Base-by-base conservation (phyloP, 2,329 filamentous ascomycete species). In the Magnaporthiopsis rhizophila region DNA sequence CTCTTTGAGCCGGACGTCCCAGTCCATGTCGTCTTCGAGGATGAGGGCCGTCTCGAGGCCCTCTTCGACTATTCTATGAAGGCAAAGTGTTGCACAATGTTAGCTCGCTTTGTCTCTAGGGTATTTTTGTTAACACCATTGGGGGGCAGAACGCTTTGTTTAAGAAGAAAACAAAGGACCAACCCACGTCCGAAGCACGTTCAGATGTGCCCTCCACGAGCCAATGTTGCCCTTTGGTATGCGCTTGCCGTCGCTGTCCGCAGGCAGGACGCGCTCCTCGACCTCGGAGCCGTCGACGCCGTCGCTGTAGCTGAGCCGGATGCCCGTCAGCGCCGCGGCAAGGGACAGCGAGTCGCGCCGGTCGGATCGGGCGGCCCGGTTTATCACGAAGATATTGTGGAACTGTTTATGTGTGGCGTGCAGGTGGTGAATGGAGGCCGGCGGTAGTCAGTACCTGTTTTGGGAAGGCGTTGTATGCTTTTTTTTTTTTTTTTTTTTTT, bases 1-100 rank as follows among this genome's bases (percentile, higher is more conserved):
- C 0, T 72, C 62, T 38, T 80, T 80, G 30, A 86, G 70, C 0
- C 76, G 73, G 15, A 85, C 71, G 64, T 86, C 83, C 83, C 83
- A 86, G 72, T 86, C 83, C 26, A 79, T 76, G 64, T 86, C 83
- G 68, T 86, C 83, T 68, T 86, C 83, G 32, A 86, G 70, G 34
- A 86, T 80, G 2, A 86, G 72, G 0, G 80, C 82, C 1, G 79
- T 80, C 1, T 75, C 72, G 3, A 83, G 67, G 57, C 78, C 77
- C 13, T 77, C 71, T n/a, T 77, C 72, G 15, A 84, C 74, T 15
- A 85, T 73, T 18, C 74, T 77, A 50, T 24, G 30, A 45, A 18
- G 3, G 0, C 28, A 5, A n/a, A 18, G 59, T 7, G n/a, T n/a
- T n/a, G 34, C 9, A 36, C 30, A 30, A 30, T 30, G 30, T 36